These are phyloP conservation scores for Syzygium grande DNA, from an alignment of 345 rosid species.

Conservation along the genomic window DNA sequence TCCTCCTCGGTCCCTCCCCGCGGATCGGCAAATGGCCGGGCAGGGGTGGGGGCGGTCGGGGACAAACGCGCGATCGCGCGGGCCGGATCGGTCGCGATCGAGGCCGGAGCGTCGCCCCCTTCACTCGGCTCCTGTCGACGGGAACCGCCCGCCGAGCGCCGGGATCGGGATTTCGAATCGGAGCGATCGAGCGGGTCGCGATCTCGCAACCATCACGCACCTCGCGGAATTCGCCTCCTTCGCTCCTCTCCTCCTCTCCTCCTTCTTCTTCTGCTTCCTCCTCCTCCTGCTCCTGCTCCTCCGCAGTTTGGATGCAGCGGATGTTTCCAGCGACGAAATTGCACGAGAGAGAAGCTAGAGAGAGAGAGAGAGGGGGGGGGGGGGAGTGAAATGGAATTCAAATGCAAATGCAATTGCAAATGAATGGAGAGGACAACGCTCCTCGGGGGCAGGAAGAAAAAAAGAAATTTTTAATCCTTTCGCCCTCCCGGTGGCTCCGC, in stretches of 20 bases:
- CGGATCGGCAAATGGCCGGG: constrained; percentile 3
- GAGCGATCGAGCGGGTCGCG: background rate
- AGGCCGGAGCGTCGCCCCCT: background rate
- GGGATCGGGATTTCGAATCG: background rate
- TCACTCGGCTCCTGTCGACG: background rate
- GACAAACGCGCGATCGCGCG: background rate
- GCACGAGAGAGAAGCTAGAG: background rate
- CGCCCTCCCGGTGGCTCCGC: constrained; percentile 28
- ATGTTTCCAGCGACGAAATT: background rate
- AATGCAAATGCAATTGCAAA: background rate
- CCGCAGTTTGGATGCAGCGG: background rate
- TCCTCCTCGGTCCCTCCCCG: background rate
- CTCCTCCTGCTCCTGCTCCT: background rate
- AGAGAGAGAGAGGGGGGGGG: too few species aligned
- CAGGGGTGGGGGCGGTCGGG: background rate
- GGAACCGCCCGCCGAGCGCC: background rate
- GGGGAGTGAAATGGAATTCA: background rate
- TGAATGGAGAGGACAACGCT: background rate
- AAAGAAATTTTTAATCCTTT: too few species aligned
- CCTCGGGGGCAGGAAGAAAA: too few species aligned
- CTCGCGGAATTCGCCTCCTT: background rate
- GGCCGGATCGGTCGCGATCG: background rate
- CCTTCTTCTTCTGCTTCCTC: background rate
- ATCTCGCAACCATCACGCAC: constrained; percentile 4
- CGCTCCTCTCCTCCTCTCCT: background rate